Evolutionary conservation across 176 grass and related monocot species (phyloP).

Genomic region (Oryza punctata): DNA sequence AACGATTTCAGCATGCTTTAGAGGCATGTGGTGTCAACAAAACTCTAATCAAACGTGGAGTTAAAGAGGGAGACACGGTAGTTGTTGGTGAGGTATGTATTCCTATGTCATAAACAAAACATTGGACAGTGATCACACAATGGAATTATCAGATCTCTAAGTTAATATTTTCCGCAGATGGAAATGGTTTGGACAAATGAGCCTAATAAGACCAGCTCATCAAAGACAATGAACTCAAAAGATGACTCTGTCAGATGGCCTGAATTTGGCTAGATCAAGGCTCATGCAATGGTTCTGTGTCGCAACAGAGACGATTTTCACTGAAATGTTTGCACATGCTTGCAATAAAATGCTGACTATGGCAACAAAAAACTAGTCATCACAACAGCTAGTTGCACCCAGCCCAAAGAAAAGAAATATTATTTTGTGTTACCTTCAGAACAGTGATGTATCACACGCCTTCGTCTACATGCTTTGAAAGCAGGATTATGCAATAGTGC

Average conservation of each 20-base stretch:
- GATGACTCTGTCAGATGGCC: conserved; percentile 53
- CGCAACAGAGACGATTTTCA: background rate
- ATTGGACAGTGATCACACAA: background rate
- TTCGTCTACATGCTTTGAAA: background rate
- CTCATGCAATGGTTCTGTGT: background rate
- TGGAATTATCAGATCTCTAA: background rate
- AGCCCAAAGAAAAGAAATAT: background rate
- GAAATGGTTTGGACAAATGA: conserved; percentile 57
- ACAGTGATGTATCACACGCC: background rate
- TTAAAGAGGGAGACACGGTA: conserved; percentile 91
- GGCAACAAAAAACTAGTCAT: background rate
- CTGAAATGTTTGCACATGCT: background rate
- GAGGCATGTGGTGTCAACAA: conserved; percentile 93
- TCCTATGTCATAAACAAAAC: background rate
- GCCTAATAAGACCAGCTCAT: conserved; percentile 2
- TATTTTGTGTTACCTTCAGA: background rate
- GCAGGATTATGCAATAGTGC: background rate
- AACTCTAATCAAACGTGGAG: conserved; percentile 69
- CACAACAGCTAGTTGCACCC: background rate
- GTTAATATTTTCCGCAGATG: conserved; percentile 32
- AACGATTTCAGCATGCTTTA: conserved; percentile 81
- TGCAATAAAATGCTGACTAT: background rate
- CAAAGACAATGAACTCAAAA: conserved; percentile 31
- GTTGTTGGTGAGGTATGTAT: conserved; percentile 77
- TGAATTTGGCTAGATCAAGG: conserved; percentile 44